Conservation (phyloP, 1,284 basidiomycete species). For the Porodaedalea pini region DNA sequence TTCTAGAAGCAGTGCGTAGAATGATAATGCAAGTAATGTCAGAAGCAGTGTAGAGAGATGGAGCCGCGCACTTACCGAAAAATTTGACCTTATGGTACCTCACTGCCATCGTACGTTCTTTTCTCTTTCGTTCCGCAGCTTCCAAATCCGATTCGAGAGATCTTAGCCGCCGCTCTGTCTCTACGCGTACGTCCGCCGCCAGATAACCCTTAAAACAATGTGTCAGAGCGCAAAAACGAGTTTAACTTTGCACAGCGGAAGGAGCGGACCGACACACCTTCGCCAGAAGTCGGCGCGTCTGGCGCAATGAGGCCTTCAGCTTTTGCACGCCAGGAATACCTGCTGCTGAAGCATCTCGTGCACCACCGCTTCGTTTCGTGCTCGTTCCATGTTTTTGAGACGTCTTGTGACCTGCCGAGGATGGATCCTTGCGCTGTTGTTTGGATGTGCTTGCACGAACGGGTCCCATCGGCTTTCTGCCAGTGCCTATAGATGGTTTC, state of each 20-base stretch:
- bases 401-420: not conserved
- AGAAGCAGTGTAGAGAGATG: not conserved
- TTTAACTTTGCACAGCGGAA: not conserved
- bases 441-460: not conserved
- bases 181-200: slow-evolving; percentile 72
- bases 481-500: too few relatives aligned
- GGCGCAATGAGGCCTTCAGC: slow-evolving; percentile 74
- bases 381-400: not conserved
- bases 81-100: slow-evolving; percentile 87
- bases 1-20: slow-evolving; percentile 43
- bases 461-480: too few relatives aligned
- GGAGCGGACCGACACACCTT: slow-evolving; percentile 46
- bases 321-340: slow-evolving; percentile 65
- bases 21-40: not conserved
- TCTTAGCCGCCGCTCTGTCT: slow-evolving; percentile 72
- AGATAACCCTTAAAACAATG: slow-evolving; percentile 56
- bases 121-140: slow-evolving; percentile 51
- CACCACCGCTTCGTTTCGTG: not conserved
- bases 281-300: slow-evolving; percentile 73
- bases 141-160: slow-evolving; percentile 74
- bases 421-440: not conserved
- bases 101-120: slow-evolving; percentile 69
- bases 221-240: not conserved
- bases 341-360: not conserved
- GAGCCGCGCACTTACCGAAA: slow-evolving; percentile 64